Evolutionary conservation across 805 yeast species (phyloP).

Genomic region (Metschnikowia lochheadii): DNA sequence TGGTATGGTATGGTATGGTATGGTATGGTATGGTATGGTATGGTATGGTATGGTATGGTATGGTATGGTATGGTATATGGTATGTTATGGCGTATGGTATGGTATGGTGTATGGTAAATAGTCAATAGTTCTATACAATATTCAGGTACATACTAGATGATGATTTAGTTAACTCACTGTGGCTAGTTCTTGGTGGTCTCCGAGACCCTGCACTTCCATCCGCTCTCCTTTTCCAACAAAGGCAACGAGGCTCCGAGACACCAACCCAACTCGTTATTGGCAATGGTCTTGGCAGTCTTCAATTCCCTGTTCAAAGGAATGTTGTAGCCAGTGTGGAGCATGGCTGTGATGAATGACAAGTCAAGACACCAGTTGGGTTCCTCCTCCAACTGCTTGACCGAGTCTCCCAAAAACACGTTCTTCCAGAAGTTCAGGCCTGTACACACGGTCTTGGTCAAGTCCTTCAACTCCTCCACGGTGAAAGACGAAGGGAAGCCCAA

Average conservation of each 20-base stretch:
- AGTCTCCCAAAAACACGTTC: conserved; percentile 61
- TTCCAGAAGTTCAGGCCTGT: conserved; percentile 77
- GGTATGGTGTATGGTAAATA: too few relatives aligned
- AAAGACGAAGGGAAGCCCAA: conserved; percentile 92
- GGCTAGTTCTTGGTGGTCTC: conserved; percentile 6
- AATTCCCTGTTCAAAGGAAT: conserved; percentile 87
- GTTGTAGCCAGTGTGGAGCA: conserved; percentile 95
- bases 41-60: too few relatives aligned
- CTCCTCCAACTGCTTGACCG: conserved; percentile 58
- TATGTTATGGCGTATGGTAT: too few relatives aligned
- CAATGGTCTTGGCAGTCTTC: conserved; percentile 86
- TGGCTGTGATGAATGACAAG: conserved; percentile 81
- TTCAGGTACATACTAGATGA: too few relatives aligned
- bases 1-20: too few relatives aligned
- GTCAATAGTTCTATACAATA: too few relatives aligned
- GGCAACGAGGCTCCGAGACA: conserved; percentile 97
- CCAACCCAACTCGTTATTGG: conserved; percentile 94
- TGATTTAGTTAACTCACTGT: too few relatives aligned
- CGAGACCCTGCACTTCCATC: conserved; percentile 64
- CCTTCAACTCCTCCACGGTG: conserved; percentile 77
- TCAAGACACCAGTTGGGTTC: conserved; percentile 97
- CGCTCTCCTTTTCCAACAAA: conserved; percentile 57
- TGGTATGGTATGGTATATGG: too few relatives aligned
- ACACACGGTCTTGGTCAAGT: conserved; percentile 80
- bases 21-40: too few relatives aligned